Conservation (phyloP, 306 rosid genomes). For the Oemleria cerasiformis region DNA sequence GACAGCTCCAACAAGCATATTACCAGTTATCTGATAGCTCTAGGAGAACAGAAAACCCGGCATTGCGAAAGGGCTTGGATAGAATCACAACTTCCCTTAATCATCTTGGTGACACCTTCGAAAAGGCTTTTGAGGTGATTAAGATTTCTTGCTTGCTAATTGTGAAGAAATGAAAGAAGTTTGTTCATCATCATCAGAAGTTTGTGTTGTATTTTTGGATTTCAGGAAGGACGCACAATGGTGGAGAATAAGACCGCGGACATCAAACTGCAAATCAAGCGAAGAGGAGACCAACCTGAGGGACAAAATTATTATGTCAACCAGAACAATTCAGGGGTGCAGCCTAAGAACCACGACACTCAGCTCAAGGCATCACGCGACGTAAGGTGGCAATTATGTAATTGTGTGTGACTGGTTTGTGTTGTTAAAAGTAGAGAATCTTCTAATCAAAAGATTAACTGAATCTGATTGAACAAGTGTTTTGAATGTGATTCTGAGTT, state of each 20-base stretch:
- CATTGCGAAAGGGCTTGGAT: constrained; percentile 73
- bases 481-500: neutral
- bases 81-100: constrained; percentile 72
- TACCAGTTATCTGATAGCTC: constrained; percentile 38
- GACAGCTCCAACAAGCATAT: constrained; percentile 44
- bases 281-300: constrained; percentile 50
- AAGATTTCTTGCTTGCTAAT: neutral
- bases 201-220: neutral
- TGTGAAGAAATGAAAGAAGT: neutral
- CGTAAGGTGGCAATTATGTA: constrained; percentile 96
- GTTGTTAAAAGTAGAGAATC: constrained; percentile 21
- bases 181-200: neutral
- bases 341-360: constrained; percentile 48
- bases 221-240: constrained; percentile 77
- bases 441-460: neutral
- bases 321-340: constrained; percentile 39
- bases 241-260: constrained; percentile 86
- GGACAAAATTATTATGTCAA: constrained; percentile 21
- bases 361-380: constrained; percentile 99
- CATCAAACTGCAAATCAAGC: constrained; percentile 63
- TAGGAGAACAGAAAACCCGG: constrained; percentile 61
- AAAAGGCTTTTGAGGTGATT: constrained; percentile 82
- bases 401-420: constrained; percentile 43
- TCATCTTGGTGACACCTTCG: constrained; percentile 92
- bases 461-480: neutral